A percentile compares a stretch with the other conserved stretches of the same genome.
These are phyloP conservation scores for Fusarium decemcellulare DNA, from an alignment of 2,329 filamentous ascomycete genomes.

Conservation along the genomic window DNA sequence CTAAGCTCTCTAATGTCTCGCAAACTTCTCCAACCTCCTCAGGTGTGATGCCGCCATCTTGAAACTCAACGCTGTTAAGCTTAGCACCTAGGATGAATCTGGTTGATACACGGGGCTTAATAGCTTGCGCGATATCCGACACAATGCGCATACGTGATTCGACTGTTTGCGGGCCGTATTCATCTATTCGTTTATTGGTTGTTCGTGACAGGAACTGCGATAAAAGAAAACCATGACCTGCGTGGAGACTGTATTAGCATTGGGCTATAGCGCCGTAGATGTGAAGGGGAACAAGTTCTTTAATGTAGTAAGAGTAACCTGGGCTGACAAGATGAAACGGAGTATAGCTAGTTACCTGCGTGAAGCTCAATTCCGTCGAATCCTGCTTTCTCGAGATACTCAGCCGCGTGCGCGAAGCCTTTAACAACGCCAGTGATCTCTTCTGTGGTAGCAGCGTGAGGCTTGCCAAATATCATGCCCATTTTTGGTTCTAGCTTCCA, in stretches of 20 bases:
- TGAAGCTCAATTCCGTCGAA: constrained; percentile 69
- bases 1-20: constrained; percentile 60
- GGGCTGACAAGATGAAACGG: too few relatives aligned
- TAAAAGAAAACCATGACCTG: constrained; percentile 68
- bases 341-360: constrained; percentile 30
- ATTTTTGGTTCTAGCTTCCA: constrained; percentile 31
- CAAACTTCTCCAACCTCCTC: constrained; percentile 65
- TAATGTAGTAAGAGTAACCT: too few relatives aligned
- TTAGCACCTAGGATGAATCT: constrained; percentile 66
- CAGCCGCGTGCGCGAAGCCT: constrained; percentile 73
- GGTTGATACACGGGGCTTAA: constrained; percentile 49
- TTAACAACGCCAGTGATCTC: constrained; percentile 72
- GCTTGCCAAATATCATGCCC: constrained; percentile 60
- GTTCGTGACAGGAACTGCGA: constrained; percentile 65
- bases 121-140: constrained; percentile 56
- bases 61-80: constrained; percentile 70
- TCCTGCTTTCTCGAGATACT: constrained; percentile 74
- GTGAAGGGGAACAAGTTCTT: too few relatives aligned
- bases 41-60: constrained; percentile 65
- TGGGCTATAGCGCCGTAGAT: too few relatives aligned
- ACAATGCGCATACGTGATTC: constrained; percentile 62
- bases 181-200: constrained; percentile 66
- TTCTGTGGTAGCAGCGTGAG: constrained; percentile 65
- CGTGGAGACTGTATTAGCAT: too few relatives aligned
- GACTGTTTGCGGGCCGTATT: constrained; percentile 60